These are phyloP conservation scores for Chaetomium cochliodes DNA, from an alignment of 495 filamentous ascomycete species.

Conservation along the genomic window DNA sequence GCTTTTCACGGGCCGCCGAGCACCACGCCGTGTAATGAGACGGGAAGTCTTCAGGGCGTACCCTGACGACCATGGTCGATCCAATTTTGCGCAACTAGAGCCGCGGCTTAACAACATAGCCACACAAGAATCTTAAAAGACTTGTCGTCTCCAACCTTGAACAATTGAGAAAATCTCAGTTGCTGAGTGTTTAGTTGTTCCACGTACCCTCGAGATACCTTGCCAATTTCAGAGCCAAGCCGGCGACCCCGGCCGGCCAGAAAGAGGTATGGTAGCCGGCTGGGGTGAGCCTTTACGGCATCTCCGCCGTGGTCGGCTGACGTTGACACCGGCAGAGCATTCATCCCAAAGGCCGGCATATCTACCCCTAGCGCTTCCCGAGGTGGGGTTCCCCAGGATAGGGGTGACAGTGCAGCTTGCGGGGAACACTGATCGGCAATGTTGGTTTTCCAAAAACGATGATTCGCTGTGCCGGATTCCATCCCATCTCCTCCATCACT, in stretches of 20 bases:
- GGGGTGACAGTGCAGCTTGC: constrained; percentile 12
- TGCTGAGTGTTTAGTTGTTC: not conserved
- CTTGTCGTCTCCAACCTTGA: not conserved
- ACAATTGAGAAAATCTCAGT: not conserved
- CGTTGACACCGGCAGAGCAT: constrained; percentile 19
- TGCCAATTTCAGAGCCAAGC: not conserved
- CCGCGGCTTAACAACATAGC: constrained; percentile 36
- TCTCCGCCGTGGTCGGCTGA: constrained; percentile 3
- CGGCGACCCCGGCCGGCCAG: not conserved
- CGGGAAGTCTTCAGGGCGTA: constrained; percentile 59
- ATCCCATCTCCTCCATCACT: not conserved
- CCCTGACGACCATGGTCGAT: constrained; percentile 38
- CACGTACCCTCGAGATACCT: not conserved
- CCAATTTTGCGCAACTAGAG: constrained; percentile 32
- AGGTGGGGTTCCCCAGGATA: constrained; percentile 18
- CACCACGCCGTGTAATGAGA: constrained; percentile 67
- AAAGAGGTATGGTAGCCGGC: not conserved
- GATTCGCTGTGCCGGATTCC: constrained; percentile 18
- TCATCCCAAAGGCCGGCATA: constrained; percentile 25
- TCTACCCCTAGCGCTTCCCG: constrained; percentile 7
- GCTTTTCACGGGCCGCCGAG: constrained; percentile 69
- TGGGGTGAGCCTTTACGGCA: not conserved
- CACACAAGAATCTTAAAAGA: constrained; percentile 33
- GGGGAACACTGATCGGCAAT: constrained; percentile 21
- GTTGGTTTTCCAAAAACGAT: constrained; percentile 14